Percentiles rank a stretch among this genome's conserved stretches.
Evolutionary conservation across 805 yeast genomes (phyloP).

Genomic region (Pichia insulana): DNA sequence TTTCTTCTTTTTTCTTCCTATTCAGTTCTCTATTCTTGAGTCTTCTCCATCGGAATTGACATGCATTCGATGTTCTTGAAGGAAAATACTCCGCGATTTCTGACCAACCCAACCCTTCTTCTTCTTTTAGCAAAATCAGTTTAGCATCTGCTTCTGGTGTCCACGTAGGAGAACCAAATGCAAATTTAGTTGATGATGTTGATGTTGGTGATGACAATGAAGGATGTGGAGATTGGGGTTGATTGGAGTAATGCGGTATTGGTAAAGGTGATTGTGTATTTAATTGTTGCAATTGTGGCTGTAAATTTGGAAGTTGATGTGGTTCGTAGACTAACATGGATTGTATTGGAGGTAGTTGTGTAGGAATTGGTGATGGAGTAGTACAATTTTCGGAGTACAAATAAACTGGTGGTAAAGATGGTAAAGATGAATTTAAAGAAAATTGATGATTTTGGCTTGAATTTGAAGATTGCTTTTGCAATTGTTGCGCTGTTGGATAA

Average conservation of each 20-base stretch:
- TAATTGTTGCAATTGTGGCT: too few relatives aligned
- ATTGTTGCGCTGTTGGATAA: too few relatives aligned
- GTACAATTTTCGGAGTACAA: too few relatives aligned
- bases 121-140: conserved; percentile 65
- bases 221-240: background rate
- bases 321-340: too few relatives aligned
- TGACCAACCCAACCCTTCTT: conserved; percentile 81
- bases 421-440: too few relatives aligned
- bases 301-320: background rate
- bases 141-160: conserved; percentile 63
- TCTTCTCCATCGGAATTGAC: conserved; percentile 85
- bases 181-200: background rate
- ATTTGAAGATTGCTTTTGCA: too few relatives aligned
- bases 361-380: too few relatives aligned
- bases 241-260: background rate
- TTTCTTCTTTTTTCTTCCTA: conserved; percentile 1
- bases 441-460: too few relatives aligned
- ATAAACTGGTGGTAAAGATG: too few relatives aligned
- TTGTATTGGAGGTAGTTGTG: too few relatives aligned
- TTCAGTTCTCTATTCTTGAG: conserved; percentile 23
- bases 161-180: conserved; percentile 43
- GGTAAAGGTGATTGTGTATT: too few relatives aligned
- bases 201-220: background rate
- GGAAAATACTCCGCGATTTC: conserved; percentile 72
- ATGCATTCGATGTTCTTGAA: conserved; percentile 80